Evolutionary conservation across 768 basidiomycete genomes (phyloP).

Genomic region (Filobasidium wieringae): DNA sequence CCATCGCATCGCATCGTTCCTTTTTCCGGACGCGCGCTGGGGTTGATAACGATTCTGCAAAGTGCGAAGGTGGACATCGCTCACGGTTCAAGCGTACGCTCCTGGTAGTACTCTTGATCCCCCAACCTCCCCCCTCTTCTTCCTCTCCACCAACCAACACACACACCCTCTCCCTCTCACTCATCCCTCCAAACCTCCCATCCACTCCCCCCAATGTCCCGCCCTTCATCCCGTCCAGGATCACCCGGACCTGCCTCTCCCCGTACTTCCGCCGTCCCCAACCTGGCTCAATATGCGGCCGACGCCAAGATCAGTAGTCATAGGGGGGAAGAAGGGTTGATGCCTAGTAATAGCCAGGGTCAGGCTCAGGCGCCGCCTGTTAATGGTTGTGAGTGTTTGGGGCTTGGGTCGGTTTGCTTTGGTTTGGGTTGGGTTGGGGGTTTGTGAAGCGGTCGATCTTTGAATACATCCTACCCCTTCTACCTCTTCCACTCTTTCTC

Average conservation of each 20-base stretch:
- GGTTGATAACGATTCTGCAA: too few species aligned
- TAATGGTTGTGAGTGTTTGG: not conserved
- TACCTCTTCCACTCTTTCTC: too few species aligned
- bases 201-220: not conserved
- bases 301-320: conserved; percentile 6
- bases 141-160: not conserved
- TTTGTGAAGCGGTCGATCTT: too few species aligned
- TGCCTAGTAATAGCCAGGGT: not conserved
- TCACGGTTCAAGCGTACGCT: too few species aligned
- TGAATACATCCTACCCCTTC: too few species aligned
- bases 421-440: too few species aligned
- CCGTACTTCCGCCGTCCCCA: not conserved
- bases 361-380: not conserved
- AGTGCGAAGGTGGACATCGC: too few species aligned
- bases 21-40: too few species aligned
- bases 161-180: not conserved
- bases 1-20: too few species aligned
- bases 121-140: too few species aligned
- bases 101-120: too few species aligned
- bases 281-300: conserved; percentile 7
- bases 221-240: not conserved
- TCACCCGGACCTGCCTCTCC: not conserved
- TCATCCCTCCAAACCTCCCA: not conserved
- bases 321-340: not conserved
- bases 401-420: not conserved